Percentiles rank a stretch among this genome's conserved stretches.
Evolutionary conservation across 371 early-diverging fungal genomes (phyloP).

Genomic region (Lichtheimia corymbifera): DNA sequence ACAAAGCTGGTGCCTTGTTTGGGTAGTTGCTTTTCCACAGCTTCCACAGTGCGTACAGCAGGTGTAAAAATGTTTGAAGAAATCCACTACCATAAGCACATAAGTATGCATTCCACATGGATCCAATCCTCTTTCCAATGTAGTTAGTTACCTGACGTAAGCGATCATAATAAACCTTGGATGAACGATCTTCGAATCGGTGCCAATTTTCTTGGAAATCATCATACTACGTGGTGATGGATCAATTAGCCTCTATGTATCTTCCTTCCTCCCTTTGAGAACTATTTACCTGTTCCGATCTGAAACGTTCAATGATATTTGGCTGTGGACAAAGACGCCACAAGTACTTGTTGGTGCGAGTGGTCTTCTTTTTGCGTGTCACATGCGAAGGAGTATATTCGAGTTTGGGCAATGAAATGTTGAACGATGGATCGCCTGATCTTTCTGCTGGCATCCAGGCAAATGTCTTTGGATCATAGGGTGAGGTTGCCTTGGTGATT

Average conservation of each 20-base stretch:
- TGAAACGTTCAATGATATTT: conserved; percentile 12
- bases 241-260: not conserved
- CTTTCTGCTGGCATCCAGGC: no score
- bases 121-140: not conserved
- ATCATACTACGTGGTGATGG: not conserved
- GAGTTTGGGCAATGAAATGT: conserved; percentile 6
- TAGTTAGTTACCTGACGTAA: conserved; percentile 10
- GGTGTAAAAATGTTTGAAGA: conserved; percentile 11
- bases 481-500: no score
- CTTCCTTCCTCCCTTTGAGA: not conserved
- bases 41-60: conserved; percentile 5
- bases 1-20: conserved; percentile 11
- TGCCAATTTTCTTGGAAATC: conserved; percentile 21
- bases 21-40: conserved; percentile 15
- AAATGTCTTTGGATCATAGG: no score
- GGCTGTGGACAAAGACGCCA: conserved; percentile 12
- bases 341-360: conserved; percentile 12
- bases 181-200: conserved; percentile 14
- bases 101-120: not conserved
- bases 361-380: not conserved
- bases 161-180: conserved; percentile 19
- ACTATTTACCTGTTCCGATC: conserved; percentile 12
- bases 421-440: conserved; percentile 3
- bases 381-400: conserved; percentile 1
- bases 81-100: conserved; percentile 9